phyloP scores from a whole-genome alignment of 2,329 filamentous ascomycete genomes.

The Orbilia brochopaga region DNA sequence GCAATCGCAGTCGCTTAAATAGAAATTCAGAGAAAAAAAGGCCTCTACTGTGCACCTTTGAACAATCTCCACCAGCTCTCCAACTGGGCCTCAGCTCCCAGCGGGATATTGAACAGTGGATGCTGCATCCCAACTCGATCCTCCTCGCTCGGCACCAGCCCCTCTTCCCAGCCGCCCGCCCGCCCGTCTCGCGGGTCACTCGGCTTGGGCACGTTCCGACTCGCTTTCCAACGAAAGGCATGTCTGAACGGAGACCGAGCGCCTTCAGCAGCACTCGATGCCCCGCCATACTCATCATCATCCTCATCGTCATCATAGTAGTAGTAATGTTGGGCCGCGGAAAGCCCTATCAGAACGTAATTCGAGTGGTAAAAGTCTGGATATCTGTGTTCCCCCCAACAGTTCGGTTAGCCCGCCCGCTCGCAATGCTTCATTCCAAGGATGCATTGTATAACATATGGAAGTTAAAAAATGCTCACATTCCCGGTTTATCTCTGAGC shows the following conservation, averaged over 20 bases:
- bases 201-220: conserved; percentile 41
- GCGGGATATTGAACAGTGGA: conserved; percentile 54
- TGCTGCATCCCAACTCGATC: conserved; percentile 52
- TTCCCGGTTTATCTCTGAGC: conserved; percentile 89
- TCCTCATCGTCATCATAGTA: conserved; percentile 40
- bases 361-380: conserved; percentile 54
- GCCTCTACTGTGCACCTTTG: conserved; percentile 25
- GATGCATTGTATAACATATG: too few relatives aligned
- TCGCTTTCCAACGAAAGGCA: conserved; percentile 37
- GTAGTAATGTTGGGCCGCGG: conserved; percentile 52
- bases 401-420: background rate
- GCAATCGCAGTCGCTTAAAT: too few relatives aligned
- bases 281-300: background rate
- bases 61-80: conserved; percentile 49
- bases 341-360: conserved; percentile 54
- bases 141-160: conserved; percentile 28
- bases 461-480: too few relatives aligned
- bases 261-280: background rate
- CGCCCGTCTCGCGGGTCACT: conserved; percentile 11
- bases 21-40: too few relatives aligned
- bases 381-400: conserved; percentile 22
- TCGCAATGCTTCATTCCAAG: too few relatives aligned
- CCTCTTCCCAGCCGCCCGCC: conserved; percentile 42
- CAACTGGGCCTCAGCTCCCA: conserved; percentile 43
- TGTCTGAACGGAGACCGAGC: conserved; percentile 41